Evolutionary conservation across 108 stramenopile genomes (phyloP).

Genomic region (Pseudonitzschia multiseries): DNA sequence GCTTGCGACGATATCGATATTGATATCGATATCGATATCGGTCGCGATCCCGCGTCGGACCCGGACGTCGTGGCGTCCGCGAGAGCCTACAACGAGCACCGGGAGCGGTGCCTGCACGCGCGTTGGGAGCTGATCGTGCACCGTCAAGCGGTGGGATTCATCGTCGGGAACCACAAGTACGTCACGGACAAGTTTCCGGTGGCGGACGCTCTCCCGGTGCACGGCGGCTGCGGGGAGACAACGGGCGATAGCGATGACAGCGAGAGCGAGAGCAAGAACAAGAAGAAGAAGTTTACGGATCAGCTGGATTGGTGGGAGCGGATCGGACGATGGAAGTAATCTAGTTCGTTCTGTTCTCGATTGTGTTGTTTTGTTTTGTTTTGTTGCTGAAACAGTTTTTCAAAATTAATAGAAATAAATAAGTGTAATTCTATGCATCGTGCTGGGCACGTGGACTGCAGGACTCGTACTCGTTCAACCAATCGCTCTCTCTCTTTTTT

Average conservation of each 20-base stretch:
- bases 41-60: not conserved
- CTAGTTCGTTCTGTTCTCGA: not conserved
- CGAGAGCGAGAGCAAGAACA: constrained; percentile 27
- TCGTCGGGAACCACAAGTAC: constrained; percentile 70
- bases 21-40: not conserved
- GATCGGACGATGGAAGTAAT: constrained; percentile 70
- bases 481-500: not conserved
- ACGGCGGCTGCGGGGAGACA: constrained; percentile 4
- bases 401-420: too few species aligned
- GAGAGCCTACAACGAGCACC: constrained; percentile 55
- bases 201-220: constrained; percentile 45
- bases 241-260: not conserved
- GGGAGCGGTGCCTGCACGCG: constrained; percentile 59
- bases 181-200: constrained; percentile 76
- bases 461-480: not conserved
- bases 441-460: too few species aligned
- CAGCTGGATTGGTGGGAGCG: constrained; percentile 82
- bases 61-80: constrained; percentile 41
- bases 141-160: constrained; percentile 83
- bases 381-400: too few species aligned
- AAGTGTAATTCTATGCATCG: not conserved
- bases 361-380: not conserved
- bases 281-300: constrained; percentile 45
- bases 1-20: constrained; percentile 1
- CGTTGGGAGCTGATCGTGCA: constrained; percentile 87